Conservation (phyloP, 208 protist species). For the Acanthamoeba lenticulata region DNA sequence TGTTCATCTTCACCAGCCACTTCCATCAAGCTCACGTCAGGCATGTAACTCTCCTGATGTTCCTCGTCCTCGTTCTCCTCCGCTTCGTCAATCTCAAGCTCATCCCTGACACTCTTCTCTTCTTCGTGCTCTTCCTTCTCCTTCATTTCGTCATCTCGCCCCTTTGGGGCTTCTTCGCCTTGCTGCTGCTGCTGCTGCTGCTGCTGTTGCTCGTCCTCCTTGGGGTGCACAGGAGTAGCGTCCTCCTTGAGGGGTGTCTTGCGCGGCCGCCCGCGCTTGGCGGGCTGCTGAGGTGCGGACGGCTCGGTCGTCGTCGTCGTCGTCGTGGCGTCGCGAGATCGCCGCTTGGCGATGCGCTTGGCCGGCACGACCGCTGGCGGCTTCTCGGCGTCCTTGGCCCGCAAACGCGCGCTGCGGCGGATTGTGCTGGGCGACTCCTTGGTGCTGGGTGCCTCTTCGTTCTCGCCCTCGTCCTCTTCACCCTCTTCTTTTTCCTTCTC, state of each 20-base stretch:
- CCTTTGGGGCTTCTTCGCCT: neutral
- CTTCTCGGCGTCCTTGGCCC: neutral
- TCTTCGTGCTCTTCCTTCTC: neutral
- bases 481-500: neutral
- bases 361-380: too few relatives aligned
- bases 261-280: neutral
- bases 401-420: neutral
- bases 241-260: too few relatives aligned
- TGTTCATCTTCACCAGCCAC: neutral
- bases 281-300: neutral
- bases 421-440: neutral
- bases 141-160: neutral
- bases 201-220: too few relatives aligned
- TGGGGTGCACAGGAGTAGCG: too few relatives aligned
- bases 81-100: neutral
- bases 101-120: neutral
- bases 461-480: neutral
- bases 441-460: neutral
- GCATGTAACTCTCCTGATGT: neutral
- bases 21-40: neutral
- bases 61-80: neutral
- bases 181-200: neutral
- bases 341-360: neutral
- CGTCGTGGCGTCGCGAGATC: neutral
- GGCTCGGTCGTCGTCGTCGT: neutral